Base-by-base conservation (phyloP, 305 asterid species). In the Fraxinus xanthoxyloides region DNA sequence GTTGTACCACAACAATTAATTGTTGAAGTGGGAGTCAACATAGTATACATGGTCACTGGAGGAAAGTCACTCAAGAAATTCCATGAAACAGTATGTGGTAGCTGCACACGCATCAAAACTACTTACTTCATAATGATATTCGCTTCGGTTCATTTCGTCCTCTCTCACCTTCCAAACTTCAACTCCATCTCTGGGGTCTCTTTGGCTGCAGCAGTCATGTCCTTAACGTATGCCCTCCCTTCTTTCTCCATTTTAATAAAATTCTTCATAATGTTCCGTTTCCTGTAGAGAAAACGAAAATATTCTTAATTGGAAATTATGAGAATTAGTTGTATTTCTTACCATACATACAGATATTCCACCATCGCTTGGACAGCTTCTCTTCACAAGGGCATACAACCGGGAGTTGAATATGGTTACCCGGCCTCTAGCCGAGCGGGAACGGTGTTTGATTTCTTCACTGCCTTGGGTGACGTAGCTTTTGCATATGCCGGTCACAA, bases 351-450 rank as follows among this genome's bases (percentile, higher is more conserved):
- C 81, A 92, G 94, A 67, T 92, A 92, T 82, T 92, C 91, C 2
- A 89, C 90, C 9, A 89, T 90, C 38, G 94, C 93, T 48, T 92
- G 97, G 94, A 78, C 80, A 26, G 90, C 94, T 77, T 88, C 93
- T 6, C 32, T 85, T 7, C 80, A 15, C 59, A 48, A 88, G 79
- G 97, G 93, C 2, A 83, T 80, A 77, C 86, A 78, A 35, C 80
- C 24, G 83, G 86, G 73, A 92, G 61, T 89, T 12, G 78, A 88
- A 78, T 92, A 91, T 10, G 86, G 90, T 23, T 88, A 90, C 79
- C 89, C 72, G 54, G 65, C 90, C 69, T 48, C 61, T 48, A 15
- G 21, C 61, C 1, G 23, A 17, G 61, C 23, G 1, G 61, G 61
- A 48, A 48, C 21, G 21, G 23, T 48, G 61, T 48, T 48, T 5